Evolutionary conservation across 1,284 basidiomycete genomes (phyloP).

Genomic region (Salmacisia buchloeana): DNA sequence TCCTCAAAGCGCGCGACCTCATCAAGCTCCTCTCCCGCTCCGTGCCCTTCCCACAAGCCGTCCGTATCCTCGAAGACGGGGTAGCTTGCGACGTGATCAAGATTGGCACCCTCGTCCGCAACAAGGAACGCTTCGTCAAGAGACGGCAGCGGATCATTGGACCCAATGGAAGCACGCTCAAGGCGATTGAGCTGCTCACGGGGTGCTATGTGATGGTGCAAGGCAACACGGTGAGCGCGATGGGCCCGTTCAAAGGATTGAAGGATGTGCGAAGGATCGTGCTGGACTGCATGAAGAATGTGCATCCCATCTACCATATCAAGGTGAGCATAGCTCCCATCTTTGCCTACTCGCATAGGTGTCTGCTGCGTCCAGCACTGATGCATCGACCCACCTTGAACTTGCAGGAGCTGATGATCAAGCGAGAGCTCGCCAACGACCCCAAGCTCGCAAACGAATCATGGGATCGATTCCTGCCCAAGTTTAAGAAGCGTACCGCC

Average conservation of each 20-base stretch:
- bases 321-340: constrained; percentile 59
- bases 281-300: constrained; percentile 98
- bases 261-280: constrained; percentile 94
- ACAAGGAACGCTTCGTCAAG: constrained; percentile 97
- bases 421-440: constrained; percentile 94
- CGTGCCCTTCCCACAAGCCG: constrained; percentile 73
- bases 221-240: constrained; percentile 94
- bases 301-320: constrained; percentile 98
- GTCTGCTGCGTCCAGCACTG: not conserved
- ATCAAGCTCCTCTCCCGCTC: constrained; percentile 90
- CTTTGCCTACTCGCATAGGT: not conserved
- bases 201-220: constrained; percentile 97
- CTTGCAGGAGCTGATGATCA: constrained; percentile 89
- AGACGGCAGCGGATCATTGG: constrained; percentile 92
- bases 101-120: constrained; percentile 86
- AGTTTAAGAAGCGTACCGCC: constrained; percentile 82
- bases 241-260: constrained; percentile 90
- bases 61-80: constrained; percentile 83
- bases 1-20: constrained; percentile 91
- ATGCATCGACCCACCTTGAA: not conserved
- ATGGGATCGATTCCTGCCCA: constrained; percentile 96
- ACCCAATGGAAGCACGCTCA: constrained; percentile 90
- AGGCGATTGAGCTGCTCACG: constrained; percentile 95
- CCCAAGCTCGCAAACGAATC: constrained; percentile 88
- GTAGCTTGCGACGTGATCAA: constrained; percentile 96